These are phyloP conservation scores for Lichtheimia ramosa DNA, from an alignment of 371 early-diverging fungal species.

Conservation along the genomic window DNA sequence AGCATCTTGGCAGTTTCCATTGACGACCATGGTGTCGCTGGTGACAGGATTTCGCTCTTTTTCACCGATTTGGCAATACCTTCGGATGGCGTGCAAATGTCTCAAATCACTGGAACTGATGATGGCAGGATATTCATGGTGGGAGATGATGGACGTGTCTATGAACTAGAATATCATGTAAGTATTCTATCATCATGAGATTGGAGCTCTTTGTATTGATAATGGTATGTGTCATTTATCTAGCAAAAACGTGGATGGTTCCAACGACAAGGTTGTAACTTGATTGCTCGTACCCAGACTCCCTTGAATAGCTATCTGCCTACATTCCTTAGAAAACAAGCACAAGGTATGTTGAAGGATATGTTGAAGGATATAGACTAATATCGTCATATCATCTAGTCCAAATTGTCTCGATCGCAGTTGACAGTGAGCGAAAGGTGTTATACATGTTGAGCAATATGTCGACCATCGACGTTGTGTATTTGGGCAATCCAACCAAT, in stretches of 20 bases:
- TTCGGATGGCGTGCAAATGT: slow-evolving; percentile 75
- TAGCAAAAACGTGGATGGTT: too few relatives aligned
- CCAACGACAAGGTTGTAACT: slow-evolving; percentile 51
- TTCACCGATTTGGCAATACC: slow-evolving; percentile 72
- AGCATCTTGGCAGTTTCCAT: slow-evolving; percentile 68
- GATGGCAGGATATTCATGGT: slow-evolving; percentile 83
- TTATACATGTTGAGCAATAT: slow-evolving; percentile 69
- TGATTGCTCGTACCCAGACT: slow-evolving; percentile 59
- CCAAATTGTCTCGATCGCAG: slow-evolving; percentile 51
- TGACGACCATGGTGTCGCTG: neutral
- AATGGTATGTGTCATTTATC: too few relatives aligned
- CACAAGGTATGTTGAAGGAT: neutral
- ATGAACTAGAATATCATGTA: slow-evolving; percentile 83
- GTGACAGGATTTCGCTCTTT: slow-evolving; percentile 45
- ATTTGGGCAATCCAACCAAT: slow-evolving; percentile 22
- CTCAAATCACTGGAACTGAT: slow-evolving; percentile 65
- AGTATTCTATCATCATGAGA: neutral
- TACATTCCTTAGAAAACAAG: slow-evolving; percentile 43
- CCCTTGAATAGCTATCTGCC: slow-evolving; percentile 59
- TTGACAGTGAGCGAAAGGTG: slow-evolving; percentile 72
- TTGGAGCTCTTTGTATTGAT: too few relatives aligned
- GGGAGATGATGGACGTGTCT: slow-evolving; percentile 76
- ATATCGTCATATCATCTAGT: slow-evolving; percentile 17
- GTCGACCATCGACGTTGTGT: slow-evolving; percentile 61
- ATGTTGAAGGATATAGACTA: neutral